These are phyloP conservation scores for Chaetoceros muelleri DNA, from an alignment of 108 stramenopile species.

Conservation along the genomic window DNA sequence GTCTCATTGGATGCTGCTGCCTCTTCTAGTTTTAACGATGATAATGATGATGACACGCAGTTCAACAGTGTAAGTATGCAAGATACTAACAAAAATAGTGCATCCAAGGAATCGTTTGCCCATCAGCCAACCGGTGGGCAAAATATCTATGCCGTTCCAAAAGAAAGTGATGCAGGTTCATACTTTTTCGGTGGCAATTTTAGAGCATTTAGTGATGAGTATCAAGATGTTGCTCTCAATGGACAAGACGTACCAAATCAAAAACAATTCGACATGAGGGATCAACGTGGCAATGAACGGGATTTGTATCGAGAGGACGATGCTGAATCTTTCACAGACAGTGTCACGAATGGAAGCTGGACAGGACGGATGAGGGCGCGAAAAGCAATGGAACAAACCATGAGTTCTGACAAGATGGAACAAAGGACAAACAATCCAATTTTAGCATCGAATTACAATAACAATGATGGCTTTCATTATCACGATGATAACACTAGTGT, in stretches of 20 bases:
- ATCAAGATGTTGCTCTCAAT: not conserved
- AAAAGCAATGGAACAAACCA: not conserved
- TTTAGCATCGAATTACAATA: not conserved
- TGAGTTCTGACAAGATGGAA: not conserved
- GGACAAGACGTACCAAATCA: not conserved
- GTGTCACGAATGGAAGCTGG: not conserved
- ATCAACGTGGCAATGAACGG: too few relatives aligned
- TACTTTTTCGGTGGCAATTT: not conserved
- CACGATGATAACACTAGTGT: not conserved
- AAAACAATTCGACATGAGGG: too few relatives aligned
- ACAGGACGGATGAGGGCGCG: not conserved
- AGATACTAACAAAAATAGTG: not conserved
- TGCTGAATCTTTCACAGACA: not conserved
- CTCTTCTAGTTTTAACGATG: not conserved
- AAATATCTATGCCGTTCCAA: not conserved
- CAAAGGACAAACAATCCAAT: not conserved
- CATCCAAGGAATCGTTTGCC: not conserved
- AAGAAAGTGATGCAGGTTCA: not conserved
- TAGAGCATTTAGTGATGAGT: not conserved
- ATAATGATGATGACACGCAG: not conserved
- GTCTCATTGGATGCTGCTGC: not conserved
- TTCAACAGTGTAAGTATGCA: not conserved
- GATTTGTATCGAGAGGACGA: too few relatives aligned
- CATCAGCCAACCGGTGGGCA: not conserved
- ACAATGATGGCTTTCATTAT: not conserved